Evolutionary conservation across 768 basidiomycete species (phyloP).

Genomic region (Leccinum broughii): DNA sequence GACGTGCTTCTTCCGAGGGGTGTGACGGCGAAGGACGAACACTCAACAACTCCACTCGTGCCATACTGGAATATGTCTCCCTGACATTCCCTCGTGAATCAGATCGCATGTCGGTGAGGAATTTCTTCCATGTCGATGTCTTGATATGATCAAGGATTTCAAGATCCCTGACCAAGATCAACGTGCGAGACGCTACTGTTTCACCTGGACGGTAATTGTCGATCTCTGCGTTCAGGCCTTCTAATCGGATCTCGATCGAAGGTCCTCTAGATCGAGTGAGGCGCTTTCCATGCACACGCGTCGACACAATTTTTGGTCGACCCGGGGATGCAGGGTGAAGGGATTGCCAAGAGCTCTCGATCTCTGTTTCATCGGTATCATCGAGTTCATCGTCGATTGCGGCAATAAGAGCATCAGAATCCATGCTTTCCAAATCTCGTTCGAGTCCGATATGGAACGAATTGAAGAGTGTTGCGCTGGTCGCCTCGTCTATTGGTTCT

Average conservation of each 20-base stretch:
- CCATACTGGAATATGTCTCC: conserved; percentile 93
- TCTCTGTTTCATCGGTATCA: conserved; percentile 70
- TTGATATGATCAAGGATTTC: conserved; percentile 98
- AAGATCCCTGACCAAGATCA: conserved; percentile 67
- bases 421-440: conserved; percentile 69
- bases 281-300: conserved; percentile 54
- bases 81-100: conserved; percentile 87
- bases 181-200: conserved; percentile 60
- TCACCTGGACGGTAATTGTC: conserved; percentile 61
- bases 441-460: conserved; percentile 93
- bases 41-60: conserved; percentile 75
- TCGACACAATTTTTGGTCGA: conserved; percentile 33
- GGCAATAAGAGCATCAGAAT: conserved; percentile 75
- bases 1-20: conserved; percentile 71
- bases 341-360: conserved; percentile 90
- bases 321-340: conserved; percentile 56
- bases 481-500: conserved; percentile 70
- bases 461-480: conserved; percentile 83
- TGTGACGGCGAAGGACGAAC: conserved; percentile 72
- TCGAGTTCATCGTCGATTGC: conserved; percentile 92
- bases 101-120: conserved; percentile 80
- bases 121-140: conserved; percentile 98
- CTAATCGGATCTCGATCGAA: conserved; percentile 82
- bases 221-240: conserved; percentile 61
- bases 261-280: conserved; percentile 74